Evolutionary conservation across 768 basidiomycete genomes (phyloP), one percentile per base, ranked within the genome.

Genomic region (Calocybe indica): DNA sequence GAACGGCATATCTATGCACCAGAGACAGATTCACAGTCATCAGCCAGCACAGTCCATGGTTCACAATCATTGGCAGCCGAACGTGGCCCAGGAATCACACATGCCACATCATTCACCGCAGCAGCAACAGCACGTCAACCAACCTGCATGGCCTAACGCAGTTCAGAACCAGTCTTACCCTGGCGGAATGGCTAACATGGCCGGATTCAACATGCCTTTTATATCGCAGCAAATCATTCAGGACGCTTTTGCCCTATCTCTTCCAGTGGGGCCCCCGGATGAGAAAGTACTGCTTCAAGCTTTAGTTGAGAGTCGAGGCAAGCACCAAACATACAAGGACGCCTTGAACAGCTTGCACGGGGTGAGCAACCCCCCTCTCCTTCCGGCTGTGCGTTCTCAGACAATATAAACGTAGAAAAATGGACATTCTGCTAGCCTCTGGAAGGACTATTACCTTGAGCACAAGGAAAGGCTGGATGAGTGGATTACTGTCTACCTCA

Each of bases 401-500:
- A 35, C 28, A 11, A 11, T 2, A 39, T 33, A 42, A 28, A 28
- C 33, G 9, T 48, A 79, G 78, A 72, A 59, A 60, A 73, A 73
- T 48, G 70, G 69, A 5, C 75, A 78, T 57, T 71, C 74, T 12
- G 75, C 83, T 34, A 80, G 72, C 59, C 63, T 84, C 15, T 89
- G 86, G 86, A 88, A 88, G 58, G 87, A 89, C 55, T 87, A 87
- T 58, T 89, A 84, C 54, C 71, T 89, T 11, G 84, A 87, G 48
- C 74, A 88, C 56, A 80, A 77, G 49, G 70, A 74, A 44, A 76
- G 79, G 37, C 66, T 88, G 33, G 80, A 87, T 56, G 63, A 65
- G 29, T 67, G 65, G 61, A 67, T 74, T 51, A 60, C 62, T 12
- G 60, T 62, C 55, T 70, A 62, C 47, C 49, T 70, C 5, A 59